Conservation (phyloP, 2,329 filamentous ascomycete genomes). For the Aspergillus viridinutans region DNA sequence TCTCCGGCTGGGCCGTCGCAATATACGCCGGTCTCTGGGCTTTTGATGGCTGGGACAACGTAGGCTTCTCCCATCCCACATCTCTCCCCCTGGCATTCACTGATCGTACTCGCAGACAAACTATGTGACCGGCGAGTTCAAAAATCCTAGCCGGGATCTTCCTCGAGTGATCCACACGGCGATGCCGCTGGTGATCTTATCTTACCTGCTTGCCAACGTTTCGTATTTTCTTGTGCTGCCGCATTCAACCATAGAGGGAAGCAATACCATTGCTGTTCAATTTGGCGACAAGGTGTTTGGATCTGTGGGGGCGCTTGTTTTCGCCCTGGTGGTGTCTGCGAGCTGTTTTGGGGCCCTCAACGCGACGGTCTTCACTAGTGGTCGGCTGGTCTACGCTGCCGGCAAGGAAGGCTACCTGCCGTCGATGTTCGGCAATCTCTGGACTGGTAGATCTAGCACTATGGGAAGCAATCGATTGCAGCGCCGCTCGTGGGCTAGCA, state of each 20-base stretch:
- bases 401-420: constrained; percentile 95
- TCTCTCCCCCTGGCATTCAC: not conserved
- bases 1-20: constrained; percentile 87
- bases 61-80: constrained; percentile 43
- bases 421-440: constrained; percentile 74
- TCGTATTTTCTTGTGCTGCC: constrained; percentile 94
- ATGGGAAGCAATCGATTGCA: constrained; percentile 35
- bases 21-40: constrained; percentile 96
- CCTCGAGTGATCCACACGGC: constrained; percentile 94
- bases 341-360: constrained; percentile 95
- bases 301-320: constrained; percentile 70
- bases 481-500: constrained; percentile 53
- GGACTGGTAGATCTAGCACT: constrained; percentile 49
- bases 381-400: constrained; percentile 86
- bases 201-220: constrained; percentile 85
- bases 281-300: constrained; percentile 92
- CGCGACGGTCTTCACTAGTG: constrained; percentile 88
- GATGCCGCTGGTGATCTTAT: constrained; percentile 87
- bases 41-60: constrained; percentile 98
- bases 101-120: constrained; percentile 63
- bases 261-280: constrained; percentile 92
- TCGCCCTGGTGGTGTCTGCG: constrained; percentile 83
- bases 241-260: constrained; percentile 70
- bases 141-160: constrained; percentile 82
- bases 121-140: constrained; percentile 96